A percentile compares a stretch with the other conserved stretches of the same genome.
Conservation (phyloP, 805 yeast species). For the Kluyveromyces dobzhanskii region DNA sequence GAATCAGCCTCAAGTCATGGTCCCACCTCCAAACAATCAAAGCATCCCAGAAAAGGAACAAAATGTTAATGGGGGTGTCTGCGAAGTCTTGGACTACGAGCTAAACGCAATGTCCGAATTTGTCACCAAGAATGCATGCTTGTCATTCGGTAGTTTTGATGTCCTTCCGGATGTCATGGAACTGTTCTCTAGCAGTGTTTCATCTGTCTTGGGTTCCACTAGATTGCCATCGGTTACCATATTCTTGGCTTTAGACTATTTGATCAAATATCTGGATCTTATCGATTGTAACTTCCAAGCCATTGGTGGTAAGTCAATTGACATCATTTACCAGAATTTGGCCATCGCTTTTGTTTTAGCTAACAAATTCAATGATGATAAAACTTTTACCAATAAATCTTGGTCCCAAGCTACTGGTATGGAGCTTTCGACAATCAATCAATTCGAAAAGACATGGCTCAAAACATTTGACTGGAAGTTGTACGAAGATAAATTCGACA, state of each 20-base stretch:
- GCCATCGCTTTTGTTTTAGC: constrained; percentile 72
- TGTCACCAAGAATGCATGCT: constrained; percentile 63
- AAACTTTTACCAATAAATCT: constrained; percentile 88
- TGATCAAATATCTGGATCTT: constrained; percentile 51
- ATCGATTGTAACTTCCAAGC: constrained; percentile 28
- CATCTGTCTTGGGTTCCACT: constrained; percentile 73
- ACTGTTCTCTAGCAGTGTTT: constrained; percentile 49
- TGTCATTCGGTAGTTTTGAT: constrained; percentile 48
- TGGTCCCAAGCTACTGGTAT: constrained; percentile 97
- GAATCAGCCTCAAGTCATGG: constrained; percentile 7
- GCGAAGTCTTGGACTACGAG: constrained; percentile 72
- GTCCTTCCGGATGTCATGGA: constrained; percentile 21
- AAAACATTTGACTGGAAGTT: constrained; percentile 51
- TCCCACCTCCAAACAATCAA: constrained; percentile 10
- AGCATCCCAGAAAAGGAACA: constrained; percentile 8
- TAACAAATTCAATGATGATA: constrained; percentile 92
- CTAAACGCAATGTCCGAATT: constrained; percentile 71
- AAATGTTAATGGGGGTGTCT: constrained; percentile 58
- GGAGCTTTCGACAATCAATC: constrained; percentile 49
- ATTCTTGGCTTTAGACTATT: constrained; percentile 67
- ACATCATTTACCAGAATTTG: constrained; percentile 44
- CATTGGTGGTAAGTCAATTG: constrained; percentile 27
- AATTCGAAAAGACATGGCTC: constrained; percentile 66
- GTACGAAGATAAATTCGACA: constrained; percentile 29
- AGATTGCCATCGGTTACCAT: constrained; percentile 80